Base-by-base conservation (phyloP, 2,329 filamentous ascomycete genomes). In the Aspergillus novofumigatus region DNA sequence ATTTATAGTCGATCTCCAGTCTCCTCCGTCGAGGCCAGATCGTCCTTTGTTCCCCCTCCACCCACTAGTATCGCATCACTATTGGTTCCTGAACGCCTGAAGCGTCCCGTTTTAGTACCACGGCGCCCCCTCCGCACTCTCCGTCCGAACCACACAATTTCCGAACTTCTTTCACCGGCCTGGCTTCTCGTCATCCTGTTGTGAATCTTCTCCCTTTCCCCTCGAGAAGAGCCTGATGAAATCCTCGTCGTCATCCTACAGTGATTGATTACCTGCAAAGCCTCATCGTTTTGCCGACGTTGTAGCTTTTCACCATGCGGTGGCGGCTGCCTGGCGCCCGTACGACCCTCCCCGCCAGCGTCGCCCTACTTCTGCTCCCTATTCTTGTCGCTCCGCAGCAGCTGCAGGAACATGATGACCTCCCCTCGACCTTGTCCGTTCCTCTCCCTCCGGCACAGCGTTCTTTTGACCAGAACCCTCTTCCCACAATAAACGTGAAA, bases 351-450 rank as follows among this genome's bases (percentile, higher is more conserved):
- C 82, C 71, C 69, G 71, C 85, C 71, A 81, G 83, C 72, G 78
- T 86, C 71, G 82, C 81, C 65, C 72, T 86, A 60, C 75, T 87
- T 56, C 73, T 87, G 55, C 71, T 87, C 58, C 83, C 84, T 54
- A 75, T 85, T 64, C 81, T 82, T 77, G 81, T 85, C 67, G 83
- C 83, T 81, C 84, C 84, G 81, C 84, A 85, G 81, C 84, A 86
- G 80, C 81, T 81, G 60, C 76, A 69, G 62, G 70, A 70, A 60
- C 65, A 60, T 48, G 57, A 69, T 67, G 67, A 72, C 58, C 62
- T 59, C 14, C 58, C 67, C 14, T 63, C 68, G 29, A 64, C 63
- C 51, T 54, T 72, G 54, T 70, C 70, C 52, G 65, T 69, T 55
- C 65, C 66, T 7, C 38, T 66, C 53, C 65, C 57, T 51, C 61